Conservation (phyloP, 2,329 filamentous ascomycete species). For the Aureobasidium namibiae region DNA sequence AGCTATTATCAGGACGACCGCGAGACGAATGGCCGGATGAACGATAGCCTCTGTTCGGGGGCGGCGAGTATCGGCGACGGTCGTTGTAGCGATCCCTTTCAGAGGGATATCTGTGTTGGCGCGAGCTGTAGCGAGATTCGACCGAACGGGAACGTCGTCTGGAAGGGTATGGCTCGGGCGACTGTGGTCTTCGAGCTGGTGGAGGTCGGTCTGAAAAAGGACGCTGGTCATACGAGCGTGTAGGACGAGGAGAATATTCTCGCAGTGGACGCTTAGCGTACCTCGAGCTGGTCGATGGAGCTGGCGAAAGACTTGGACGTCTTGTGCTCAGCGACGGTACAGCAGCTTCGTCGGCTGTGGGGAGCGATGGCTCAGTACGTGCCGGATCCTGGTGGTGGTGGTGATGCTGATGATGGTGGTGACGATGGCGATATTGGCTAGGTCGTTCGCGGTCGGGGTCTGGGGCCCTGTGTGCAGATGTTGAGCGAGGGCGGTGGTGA, state of each 20-base stretch:
- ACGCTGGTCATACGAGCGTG: not conserved
- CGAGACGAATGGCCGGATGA: not conserved
- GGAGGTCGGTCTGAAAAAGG: not conserved
- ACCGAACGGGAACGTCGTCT: conserved; percentile 35
- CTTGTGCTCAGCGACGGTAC: not conserved
- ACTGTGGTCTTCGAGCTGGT: conserved; percentile 21
- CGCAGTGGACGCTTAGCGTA: not conserved
- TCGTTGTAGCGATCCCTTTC: conserved; percentile 16
- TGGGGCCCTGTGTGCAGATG: conserved; percentile 1
- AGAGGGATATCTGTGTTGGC: conserved; percentile 25
- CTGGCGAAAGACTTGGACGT: conserved; percentile 3
- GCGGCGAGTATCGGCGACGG: conserved; percentile 11
- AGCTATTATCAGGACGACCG: conserved; percentile 10
- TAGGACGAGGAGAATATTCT: conserved; percentile 6
- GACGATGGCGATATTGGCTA: not conserved
- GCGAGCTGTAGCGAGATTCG: conserved; percentile 30
- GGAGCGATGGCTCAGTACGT: not conserved
- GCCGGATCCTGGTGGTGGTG: not conserved
- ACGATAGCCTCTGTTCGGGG: conserved; percentile 9
- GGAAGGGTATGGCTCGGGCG: conserved; percentile 29
- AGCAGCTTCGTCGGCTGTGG: not conserved
- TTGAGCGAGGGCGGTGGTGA: conserved; percentile 11
- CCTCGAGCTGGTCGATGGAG: conserved; percentile 2
- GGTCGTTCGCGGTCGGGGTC: not conserved
- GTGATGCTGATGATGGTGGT: conserved; percentile 5